These are phyloP conservation scores for Alloascoidea africana DNA, from an alignment of 805 yeast species.

Conservation along the genomic window DNA sequence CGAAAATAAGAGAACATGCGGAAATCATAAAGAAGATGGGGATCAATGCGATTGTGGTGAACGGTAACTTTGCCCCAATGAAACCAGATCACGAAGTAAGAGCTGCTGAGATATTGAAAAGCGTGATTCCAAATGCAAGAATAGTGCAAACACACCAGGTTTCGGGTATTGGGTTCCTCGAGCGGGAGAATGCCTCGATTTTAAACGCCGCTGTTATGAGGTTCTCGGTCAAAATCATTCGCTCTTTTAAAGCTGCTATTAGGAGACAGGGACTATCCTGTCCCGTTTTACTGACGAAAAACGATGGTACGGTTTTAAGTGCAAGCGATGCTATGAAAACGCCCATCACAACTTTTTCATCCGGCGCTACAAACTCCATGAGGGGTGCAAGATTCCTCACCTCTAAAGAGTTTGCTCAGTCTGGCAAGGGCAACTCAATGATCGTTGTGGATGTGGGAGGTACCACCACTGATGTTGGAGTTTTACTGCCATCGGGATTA, in stretches of 20 bases:
- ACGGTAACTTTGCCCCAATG: constrained; percentile 26
- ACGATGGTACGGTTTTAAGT: constrained; percentile 32
- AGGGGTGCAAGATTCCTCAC: constrained; percentile 23
- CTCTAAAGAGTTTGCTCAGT: constrained; percentile 9
- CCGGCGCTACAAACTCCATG: too few relatives aligned
- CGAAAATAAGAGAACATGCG: constrained; percentile 17
- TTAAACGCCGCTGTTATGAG: constrained; percentile 28
- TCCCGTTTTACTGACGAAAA: constrained; percentile 28
- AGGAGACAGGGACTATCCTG: constrained; percentile 20
- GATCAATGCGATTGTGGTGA: constrained; percentile 20
- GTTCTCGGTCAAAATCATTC: constrained; percentile 27
- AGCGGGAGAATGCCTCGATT: constrained; percentile 32
- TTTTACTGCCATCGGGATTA: constrained; percentile 27
- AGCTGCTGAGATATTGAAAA: constrained; percentile 19
- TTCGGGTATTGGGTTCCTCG: constrained; percentile 28
- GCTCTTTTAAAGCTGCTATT: constrained; percentile 23
- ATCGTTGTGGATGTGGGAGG: constrained; percentile 38
- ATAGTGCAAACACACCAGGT: constrained; percentile 25
- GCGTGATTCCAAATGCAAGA: constrained; percentile 19
- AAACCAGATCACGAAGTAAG: constrained; percentile 22
- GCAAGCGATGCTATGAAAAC: constrained; percentile 22
- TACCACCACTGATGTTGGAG: constrained; percentile 33
- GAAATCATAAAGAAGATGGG: constrained; percentile 18
- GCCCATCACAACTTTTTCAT: too few relatives aligned
- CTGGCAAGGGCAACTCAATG: constrained; percentile 14